These are phyloP conservation scores for Aspergillus nidulans DNA, from an alignment of 495 filamentous ascomycete genomes.

Conservation along the genomic window DNA sequence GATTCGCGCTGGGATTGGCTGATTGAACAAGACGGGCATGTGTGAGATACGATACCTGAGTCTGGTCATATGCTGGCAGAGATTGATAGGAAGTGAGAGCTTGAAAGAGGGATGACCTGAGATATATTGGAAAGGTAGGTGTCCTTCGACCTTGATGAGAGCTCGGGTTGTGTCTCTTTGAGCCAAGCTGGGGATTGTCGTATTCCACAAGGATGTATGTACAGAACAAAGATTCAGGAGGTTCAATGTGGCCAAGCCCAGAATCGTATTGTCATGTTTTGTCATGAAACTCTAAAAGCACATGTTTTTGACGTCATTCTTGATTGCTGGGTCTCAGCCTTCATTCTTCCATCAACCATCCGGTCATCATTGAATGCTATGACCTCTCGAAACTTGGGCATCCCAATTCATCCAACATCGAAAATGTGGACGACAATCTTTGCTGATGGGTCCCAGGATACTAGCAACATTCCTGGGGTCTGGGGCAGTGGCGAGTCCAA, in stretches of 20 bases:
- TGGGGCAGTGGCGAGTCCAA: slow-evolving; percentile 1
- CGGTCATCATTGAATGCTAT: not conserved
- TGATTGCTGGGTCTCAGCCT: no score
- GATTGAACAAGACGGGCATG: not conserved
- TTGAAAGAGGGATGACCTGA: no score
- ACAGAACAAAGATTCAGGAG: no score
- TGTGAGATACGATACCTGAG: no score
- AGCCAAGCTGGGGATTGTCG: no score
- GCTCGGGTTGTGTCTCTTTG: no score
- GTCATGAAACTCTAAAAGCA: slow-evolving; percentile 26
- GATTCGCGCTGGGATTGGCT: not conserved
- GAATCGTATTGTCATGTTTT: slow-evolving; percentile 17
- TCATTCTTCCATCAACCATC: not conserved
- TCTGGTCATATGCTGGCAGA: no score
- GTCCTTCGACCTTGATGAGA: no score
- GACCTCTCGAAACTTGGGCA: not conserved
- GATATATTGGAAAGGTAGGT: no score
- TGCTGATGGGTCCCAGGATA: not conserved
- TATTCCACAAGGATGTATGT: no score
- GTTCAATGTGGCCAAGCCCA: no score
- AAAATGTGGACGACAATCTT: not conserved
- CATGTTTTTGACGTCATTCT: slow-evolving; percentile 32
- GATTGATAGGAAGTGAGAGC: no score
- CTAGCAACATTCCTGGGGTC: not conserved
- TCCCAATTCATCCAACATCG: not conserved